phyloP scores from a whole-genome alignment of 345 rosid genomes.

The Noccaea caerulescens region DNA sequence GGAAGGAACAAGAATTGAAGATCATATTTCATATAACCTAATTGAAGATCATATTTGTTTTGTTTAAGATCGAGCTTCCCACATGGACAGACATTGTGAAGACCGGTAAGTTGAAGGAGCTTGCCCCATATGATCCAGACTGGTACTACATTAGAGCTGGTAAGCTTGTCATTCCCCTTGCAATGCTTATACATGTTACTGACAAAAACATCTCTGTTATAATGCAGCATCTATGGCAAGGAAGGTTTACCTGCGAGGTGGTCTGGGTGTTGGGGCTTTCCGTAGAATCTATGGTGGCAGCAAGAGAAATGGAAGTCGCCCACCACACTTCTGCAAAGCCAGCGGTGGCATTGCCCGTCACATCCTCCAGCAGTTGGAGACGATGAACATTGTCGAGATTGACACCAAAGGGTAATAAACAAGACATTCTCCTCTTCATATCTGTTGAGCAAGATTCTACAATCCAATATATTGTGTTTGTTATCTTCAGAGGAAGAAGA shows the following conservation, averaged over 20 bases:
- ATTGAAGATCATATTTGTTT: no score
- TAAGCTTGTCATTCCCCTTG: constrained; percentile 7
- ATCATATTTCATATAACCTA: not conserved
- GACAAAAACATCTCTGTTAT: not conserved
- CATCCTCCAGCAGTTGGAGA: constrained; percentile 79
- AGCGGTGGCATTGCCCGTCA: constrained; percentile 88
- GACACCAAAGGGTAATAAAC: constrained; percentile 81
- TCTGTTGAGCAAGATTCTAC: not conserved
- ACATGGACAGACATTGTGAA: constrained; percentile 88
- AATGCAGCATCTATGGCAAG: constrained; percentile 87
- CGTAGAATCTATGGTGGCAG: constrained; percentile 84
- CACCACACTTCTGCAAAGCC: constrained; percentile 87
- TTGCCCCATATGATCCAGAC: constrained; percentile 91
- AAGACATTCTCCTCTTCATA: no score
- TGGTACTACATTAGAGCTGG: constrained; percentile 91
- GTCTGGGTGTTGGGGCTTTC: constrained; percentile 92
- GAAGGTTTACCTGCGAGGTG: constrained; percentile 84
- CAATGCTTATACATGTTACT: not conserved
- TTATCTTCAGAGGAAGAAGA: constrained; percentile 65
- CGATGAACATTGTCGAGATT: constrained; percentile 65
- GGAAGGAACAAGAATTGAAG: no score
- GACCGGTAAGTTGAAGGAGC: constrained; percentile 79
- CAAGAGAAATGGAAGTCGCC: constrained; percentile 85
- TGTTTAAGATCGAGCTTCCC: constrained; percentile 80
- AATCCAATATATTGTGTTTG: not conserved